Evolutionary conservation across 805 yeast species (phyloP).

Genomic region (Suhomyces prunicola): DNA sequence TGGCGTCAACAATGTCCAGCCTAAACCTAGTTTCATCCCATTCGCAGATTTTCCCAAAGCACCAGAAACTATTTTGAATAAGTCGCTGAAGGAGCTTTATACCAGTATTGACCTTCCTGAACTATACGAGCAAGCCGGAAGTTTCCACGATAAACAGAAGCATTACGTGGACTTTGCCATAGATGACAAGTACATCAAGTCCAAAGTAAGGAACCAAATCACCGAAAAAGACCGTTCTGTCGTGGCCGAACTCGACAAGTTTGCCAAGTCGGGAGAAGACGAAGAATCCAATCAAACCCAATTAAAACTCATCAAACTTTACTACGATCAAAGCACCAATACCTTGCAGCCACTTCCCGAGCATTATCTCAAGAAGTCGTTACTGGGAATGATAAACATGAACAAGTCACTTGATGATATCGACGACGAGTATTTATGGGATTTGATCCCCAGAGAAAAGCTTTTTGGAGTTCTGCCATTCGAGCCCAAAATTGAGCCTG

Average conservation of each 20-base stretch:
- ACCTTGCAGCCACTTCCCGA: constrained; percentile 27
- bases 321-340: constrained; percentile 27
- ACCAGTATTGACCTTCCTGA: constrained; percentile 7
- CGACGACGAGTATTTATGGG: constrained; percentile 41
- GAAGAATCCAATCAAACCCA: constrained; percentile 21
- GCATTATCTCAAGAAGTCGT: constrained; percentile 37
- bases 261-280: constrained; percentile 19
- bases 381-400: constrained; percentile 38
- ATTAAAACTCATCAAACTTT: constrained; percentile 21
- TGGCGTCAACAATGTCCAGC: neutral
- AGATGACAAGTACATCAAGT: constrained; percentile 24
- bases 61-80: constrained; percentile 16
- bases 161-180: constrained; percentile 21
- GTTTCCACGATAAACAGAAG: neutral
- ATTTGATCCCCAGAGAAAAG: constrained; percentile 32
- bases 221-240: constrained; percentile 24
- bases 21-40: constrained; percentile 19
- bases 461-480: constrained; percentile 36
- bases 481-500: constrained; percentile 18
- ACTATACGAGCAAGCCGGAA: neutral
- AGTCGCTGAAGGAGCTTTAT: constrained; percentile 18
- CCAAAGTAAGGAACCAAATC: constrained; percentile 15
- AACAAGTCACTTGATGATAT: constrained; percentile 34
- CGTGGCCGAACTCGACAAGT: constrained; percentile 24
- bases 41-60: constrained; percentile 32